Percentiles rank a stretch among this genome's conserved stretches.
phyloP scores from a whole-genome alignment of 768 basidiomycete species.

The Suillus clintonianus region DNA sequence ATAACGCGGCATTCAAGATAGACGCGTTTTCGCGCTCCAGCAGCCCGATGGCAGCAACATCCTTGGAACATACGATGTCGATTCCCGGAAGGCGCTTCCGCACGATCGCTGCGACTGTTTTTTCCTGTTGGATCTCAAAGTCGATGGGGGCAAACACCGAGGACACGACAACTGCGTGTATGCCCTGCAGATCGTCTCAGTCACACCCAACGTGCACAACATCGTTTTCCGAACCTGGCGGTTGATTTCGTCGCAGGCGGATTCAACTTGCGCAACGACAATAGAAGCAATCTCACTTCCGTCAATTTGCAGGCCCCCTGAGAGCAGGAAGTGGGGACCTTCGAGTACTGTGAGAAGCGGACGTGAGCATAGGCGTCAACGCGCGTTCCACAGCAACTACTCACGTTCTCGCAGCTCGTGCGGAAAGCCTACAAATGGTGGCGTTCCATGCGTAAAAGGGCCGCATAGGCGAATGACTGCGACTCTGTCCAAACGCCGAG shows the following conservation, averaged over 20 bases:
- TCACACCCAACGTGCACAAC: neutral
- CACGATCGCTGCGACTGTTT: constrained; percentile 44
- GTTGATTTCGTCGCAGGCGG: constrained; percentile 43
- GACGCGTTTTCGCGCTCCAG: constrained; percentile 69
- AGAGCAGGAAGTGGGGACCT: constrained; percentile 36
- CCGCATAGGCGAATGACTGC: constrained; percentile 66
- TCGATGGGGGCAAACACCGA: constrained; percentile 54
- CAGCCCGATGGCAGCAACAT: constrained; percentile 60
- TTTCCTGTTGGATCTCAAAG: constrained; percentile 46
- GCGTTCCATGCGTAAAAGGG: constrained; percentile 58
- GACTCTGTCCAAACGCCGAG: constrained; percentile 53
- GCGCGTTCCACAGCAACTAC: constrained; percentile 14
- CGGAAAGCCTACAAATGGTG: constrained; percentile 58
- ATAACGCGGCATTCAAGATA: constrained; percentile 67
- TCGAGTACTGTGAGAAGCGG: constrained; percentile 19
- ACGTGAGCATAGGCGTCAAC: constrained; percentile 11
- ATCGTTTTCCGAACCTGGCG: constrained; percentile 18
- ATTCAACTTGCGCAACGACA: constrained; percentile 44
- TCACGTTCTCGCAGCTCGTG: constrained; percentile 29
- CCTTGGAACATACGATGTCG: constrained; percentile 55
- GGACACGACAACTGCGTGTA: constrained; percentile 43
- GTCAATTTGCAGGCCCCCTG: constrained; percentile 48
- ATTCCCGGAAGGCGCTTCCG: constrained; percentile 38
- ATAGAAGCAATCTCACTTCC: constrained; percentile 45
- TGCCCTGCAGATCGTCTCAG: constrained; percentile 12